Conservation (phyloP, 345 rosid genomes). For the Abelmoschus esculentus region DNA sequence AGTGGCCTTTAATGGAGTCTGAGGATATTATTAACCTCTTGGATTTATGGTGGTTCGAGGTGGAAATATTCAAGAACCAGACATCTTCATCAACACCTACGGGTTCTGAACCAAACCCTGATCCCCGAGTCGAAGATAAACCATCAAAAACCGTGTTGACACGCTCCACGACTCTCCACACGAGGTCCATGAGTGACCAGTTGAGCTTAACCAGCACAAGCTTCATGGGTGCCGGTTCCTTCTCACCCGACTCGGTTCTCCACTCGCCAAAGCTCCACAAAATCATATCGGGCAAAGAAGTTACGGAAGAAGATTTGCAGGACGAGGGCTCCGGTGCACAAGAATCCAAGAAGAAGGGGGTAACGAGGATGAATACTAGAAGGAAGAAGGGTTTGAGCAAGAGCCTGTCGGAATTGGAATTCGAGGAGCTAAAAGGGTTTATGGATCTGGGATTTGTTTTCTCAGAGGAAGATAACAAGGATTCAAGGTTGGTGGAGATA, state of each 20-base stretch:
- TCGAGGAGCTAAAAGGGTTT: conserved; percentile 77
- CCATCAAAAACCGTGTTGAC: conserved; percentile 13
- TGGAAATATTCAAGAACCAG: conserved; percentile 31
- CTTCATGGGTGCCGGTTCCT: conserved; percentile 16
- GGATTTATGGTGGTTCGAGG: conserved; percentile 43
- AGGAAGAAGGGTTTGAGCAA: conserved; percentile 33
- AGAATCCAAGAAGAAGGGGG: neutral
- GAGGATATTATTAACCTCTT: conserved; percentile 29
- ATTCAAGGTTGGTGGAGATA: conserved; percentile 60
- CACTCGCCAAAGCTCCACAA: conserved; percentile 28
- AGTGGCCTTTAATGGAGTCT: conserved; percentile 31
- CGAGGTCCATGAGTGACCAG: conserved; percentile 53
- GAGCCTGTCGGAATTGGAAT: conserved; percentile 65
- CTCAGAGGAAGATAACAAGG: conserved; percentile 58
- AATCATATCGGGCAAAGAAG: conserved; percentile 32
- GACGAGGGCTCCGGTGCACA: neutral
- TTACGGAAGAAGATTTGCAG: conserved; percentile 17
- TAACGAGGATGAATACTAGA: conserved; percentile 9
- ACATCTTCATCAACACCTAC: conserved; percentile 1
- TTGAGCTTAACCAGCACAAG: conserved; percentile 21
- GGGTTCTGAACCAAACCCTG: conserved; percentile 17
- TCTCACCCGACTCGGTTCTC: conserved; percentile 47
- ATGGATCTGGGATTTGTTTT: conserved; percentile 89
- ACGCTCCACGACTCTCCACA: conserved; percentile 21
- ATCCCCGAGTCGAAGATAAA: conserved; percentile 18